Percentiles rank a stretch among this genome's conserved stretches.
Conservation (phyloP, 306 rosid genomes). For the Vigna nakashimae region DNA sequence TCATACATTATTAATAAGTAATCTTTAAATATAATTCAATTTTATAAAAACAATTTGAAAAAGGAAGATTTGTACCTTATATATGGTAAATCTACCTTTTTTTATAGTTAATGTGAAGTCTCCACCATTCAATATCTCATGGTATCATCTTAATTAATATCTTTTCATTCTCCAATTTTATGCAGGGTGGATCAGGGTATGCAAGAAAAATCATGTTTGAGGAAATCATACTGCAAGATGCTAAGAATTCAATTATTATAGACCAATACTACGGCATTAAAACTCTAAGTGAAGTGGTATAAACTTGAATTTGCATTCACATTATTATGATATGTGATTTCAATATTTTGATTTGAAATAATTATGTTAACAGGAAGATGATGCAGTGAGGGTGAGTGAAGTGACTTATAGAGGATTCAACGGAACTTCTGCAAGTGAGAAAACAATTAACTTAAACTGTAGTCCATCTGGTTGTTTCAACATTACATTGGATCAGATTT, state of each 20-base stretch:
- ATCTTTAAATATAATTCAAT: too few relatives aligned
- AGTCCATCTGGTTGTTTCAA: slow-evolving; percentile 22
- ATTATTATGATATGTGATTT: background rate
- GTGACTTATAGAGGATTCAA: slow-evolving; percentile 42
- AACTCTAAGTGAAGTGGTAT: background rate
- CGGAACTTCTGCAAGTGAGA: slow-evolving; percentile 39
- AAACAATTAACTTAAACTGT: slow-evolving; percentile 41
- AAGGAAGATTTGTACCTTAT: too few relatives aligned
- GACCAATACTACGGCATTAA: slow-evolving; percentile 37
- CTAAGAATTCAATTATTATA: slow-evolving; percentile 41
- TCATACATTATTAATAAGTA: too few relatives aligned
- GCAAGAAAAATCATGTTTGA: slow-evolving; percentile 52
- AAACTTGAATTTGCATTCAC: background rate
- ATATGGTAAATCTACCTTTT: too few relatives aligned
- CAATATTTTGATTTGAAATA: background rate
- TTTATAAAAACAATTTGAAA: too few relatives aligned
- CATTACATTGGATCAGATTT: background rate
- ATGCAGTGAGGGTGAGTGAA: slow-evolving; percentile 37
- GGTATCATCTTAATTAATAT: too few relatives aligned
- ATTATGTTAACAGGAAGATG: background rate
- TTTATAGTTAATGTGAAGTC: too few relatives aligned
- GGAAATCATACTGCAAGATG: slow-evolving; percentile 28
- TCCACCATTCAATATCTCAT: too few relatives aligned
- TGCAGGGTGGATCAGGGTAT: slow-evolving; percentile 54
- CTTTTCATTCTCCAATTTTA: background rate